Conservation (phyloP, 1,139 yeast species). For the Lodderomyces jiufengensis region DNA sequence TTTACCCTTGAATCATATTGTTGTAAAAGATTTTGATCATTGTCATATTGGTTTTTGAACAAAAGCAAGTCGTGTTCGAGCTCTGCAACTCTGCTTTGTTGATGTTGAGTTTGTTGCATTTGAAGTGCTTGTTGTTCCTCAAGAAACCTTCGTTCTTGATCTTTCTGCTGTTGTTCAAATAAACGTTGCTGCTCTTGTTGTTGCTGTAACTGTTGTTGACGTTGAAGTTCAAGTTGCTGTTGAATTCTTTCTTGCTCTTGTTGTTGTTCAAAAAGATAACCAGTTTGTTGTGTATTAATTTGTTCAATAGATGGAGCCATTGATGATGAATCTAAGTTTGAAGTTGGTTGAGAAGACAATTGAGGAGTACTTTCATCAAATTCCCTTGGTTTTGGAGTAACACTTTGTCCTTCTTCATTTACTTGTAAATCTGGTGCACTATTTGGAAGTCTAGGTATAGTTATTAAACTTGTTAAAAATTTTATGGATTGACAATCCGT, state of each 20-base stretch:
- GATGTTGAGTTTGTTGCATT: slow-evolving; percentile 74
- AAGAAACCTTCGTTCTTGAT: slow-evolving; percentile 48
- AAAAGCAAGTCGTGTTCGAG: slow-evolving; percentile 77
- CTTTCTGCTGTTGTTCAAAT: slow-evolving; percentile 69
- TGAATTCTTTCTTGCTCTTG: slow-evolving; percentile 74
- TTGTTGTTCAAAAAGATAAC: slow-evolving; percentile 41
- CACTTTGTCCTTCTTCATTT: slow-evolving; percentile 37
- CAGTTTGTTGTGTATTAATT: slow-evolving; percentile 47
- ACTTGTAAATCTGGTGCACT: slow-evolving; percentile 65
- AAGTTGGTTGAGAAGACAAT: slow-evolving; percentile 35
- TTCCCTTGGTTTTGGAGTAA: slow-evolving; percentile 32
- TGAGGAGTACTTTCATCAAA: slow-evolving; percentile 26
- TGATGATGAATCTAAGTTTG: slow-evolving; percentile 23
- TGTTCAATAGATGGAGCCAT: slow-evolving; percentile 41
- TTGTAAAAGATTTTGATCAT: slow-evolving; percentile 77
- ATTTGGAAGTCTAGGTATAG: slow-evolving; percentile 76
- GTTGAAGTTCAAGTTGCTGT: slow-evolving; percentile 47
- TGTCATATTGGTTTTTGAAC: slow-evolving; percentile 79
- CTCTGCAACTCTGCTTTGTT: slow-evolving; percentile 77
- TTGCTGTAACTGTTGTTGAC: slow-evolving; percentile 47
- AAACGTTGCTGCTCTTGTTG: slow-evolving; percentile 57
- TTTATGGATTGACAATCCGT: slow-evolving; percentile 87
- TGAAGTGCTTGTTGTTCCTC: slow-evolving; percentile 60
- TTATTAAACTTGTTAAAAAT: slow-evolving; percentile 76
- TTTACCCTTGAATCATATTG: slow-evolving; percentile 88